These are phyloP conservation scores for Raphanus raphanistrum DNA, from an alignment of 345 rosid genomes.

Conservation along the genomic window DNA sequence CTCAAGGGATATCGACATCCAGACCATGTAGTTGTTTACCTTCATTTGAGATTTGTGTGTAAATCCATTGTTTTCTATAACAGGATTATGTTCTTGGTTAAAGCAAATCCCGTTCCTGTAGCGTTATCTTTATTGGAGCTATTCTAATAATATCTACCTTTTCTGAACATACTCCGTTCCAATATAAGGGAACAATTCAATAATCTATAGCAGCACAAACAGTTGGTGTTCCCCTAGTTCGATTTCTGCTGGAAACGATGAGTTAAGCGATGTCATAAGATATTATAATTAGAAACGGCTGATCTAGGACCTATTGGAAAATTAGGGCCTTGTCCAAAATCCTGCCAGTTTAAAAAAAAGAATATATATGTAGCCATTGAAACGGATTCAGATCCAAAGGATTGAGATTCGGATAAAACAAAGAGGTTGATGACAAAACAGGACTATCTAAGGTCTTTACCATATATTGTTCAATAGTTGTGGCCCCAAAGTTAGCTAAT, in stretches of 20 bases:
- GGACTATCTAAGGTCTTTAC: constrained; percentile 34
- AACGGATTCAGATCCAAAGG: constrained; percentile 12
- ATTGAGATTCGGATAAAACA: constrained; percentile 15
- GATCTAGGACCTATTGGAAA: too few relatives aligned
- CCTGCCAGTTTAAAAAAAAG: too few relatives aligned
- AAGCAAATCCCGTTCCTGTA: constrained; percentile 33
- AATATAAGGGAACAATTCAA: constrained; percentile 8
- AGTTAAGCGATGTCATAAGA: too few relatives aligned
- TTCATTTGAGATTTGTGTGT: constrained; percentile 11
- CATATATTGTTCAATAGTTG: constrained; percentile 37
- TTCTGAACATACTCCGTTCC: constrained; percentile 18
- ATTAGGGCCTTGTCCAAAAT: too few relatives aligned
- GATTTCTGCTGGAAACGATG: too few relatives aligned
- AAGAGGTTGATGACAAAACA: constrained; percentile 34
- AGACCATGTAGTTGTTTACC: constrained; percentile 14
- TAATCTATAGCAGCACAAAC: background rate
- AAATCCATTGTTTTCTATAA: constrained; percentile 22
- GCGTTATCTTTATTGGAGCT: constrained; percentile 18
- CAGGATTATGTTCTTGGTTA: constrained; percentile 20
- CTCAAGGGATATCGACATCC: constrained; percentile 14
- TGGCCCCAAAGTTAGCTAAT: constrained; percentile 42
- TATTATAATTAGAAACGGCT: too few relatives aligned
- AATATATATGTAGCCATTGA: background rate
- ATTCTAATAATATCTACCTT: constrained; percentile 27
- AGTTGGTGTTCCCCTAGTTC: too few relatives aligned